Conservation (phyloP, 1,284 basidiomycete species). For the Hemileia vastatrix region DNA sequence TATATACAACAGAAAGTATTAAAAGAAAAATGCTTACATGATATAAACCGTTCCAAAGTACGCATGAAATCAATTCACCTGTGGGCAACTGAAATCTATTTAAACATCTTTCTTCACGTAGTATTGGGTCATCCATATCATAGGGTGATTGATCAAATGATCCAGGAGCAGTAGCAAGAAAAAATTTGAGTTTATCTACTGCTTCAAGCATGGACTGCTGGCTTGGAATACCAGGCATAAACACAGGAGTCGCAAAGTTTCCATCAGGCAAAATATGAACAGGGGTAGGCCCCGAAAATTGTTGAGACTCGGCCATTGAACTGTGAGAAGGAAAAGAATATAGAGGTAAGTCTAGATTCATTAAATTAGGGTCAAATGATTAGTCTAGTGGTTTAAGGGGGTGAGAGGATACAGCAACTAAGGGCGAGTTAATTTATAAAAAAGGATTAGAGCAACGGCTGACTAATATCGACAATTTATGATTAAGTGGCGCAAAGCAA, state of each 20-base stretch:
- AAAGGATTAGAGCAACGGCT: too few relatives aligned
- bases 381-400: too few relatives aligned
- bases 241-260: conserved; percentile 18
- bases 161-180: conserved; percentile 63
- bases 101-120: conserved; percentile 47
- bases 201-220: conserved; percentile 24
- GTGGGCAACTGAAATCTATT: conserved; percentile 72
- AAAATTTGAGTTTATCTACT: conserved; percentile 67
- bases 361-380: too few relatives aligned
- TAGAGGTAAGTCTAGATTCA: too few relatives aligned
- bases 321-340: too few relatives aligned
- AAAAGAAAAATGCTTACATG: conserved; percentile 48
- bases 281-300: conserved; percentile 23
- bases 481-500: too few relatives aligned
- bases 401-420: too few relatives aligned
- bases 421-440: too few relatives aligned
- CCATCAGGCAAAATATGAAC: conserved; percentile 22
- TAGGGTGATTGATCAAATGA: conserved; percentile 39
- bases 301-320: conserved; percentile 21
- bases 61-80: conserved; percentile 76
- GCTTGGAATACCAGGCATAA: conserved; percentile 22
- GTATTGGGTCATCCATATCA: conserved; percentile 24
- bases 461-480: too few relatives aligned
- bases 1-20: background rate
- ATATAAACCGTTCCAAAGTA: conserved; percentile 76